Base-by-base conservation (phyloP, 2,329 filamentous ascomycete genomes). In the Arthrobotrys musiformis region DNA sequence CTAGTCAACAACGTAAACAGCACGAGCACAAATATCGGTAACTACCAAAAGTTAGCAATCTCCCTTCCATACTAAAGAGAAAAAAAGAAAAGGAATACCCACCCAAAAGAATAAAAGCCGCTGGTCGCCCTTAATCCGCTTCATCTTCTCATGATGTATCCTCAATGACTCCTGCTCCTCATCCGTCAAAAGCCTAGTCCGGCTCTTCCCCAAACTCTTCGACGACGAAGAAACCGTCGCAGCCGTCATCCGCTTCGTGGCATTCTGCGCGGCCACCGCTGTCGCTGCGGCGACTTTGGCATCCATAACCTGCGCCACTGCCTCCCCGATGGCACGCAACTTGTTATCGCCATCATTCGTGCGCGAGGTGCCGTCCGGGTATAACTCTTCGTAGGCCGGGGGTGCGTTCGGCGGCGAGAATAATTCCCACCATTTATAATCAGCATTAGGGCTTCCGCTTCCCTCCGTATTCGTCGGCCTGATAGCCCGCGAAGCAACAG, bases 371-470 rank as follows among this genome's bases (percentile, higher is more conserved):
- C 85, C 83, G 44, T 85, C 84, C 1, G 91, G 92, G 82, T 90
- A 95, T 28, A 95, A 88, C 56, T 94, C 92, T 64, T 93, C 90
- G 79, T 95, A 95, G 0, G 92, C 88, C 8, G 92, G 92, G 7
- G 92, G 92, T 8, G 88, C 83, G 42, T 84, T 84, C 19, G 84
- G 85, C 40, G 86, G 84, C 7, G 89, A 89, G 50, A 90, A 87
- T 28, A 90, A 84, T 81, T 91, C 90, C 88, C 90, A 92, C 90
- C 91, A 92, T 75, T 87, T 86, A 79, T 85, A 85, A 63, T 89
- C 87, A 67, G 85, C 82, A 87, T 42, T 83, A 78, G 56, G 83
- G 73, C 24, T 84, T 82, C 35, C 80, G 80, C 35, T 48, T 24
- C 28, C 64, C 13, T 54, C 68, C 66, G 79, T 79, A 33, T 80